These are phyloP conservation scores for Phytophthora litchii DNA, from an alignment of 352 stramenopile species.

Conservation along the genomic window DNA sequence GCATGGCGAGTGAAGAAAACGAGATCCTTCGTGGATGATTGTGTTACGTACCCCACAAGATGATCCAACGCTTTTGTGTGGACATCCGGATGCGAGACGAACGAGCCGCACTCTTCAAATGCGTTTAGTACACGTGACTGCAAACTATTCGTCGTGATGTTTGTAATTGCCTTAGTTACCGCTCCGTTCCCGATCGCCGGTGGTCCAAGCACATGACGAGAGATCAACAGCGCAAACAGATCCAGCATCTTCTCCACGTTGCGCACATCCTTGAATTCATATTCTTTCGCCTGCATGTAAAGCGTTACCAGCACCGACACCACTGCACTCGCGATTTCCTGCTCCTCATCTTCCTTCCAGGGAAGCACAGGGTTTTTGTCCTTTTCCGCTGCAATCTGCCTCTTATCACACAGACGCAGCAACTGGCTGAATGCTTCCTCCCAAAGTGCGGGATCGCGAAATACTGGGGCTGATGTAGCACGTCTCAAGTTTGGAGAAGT, in stretches of 20 bases:
- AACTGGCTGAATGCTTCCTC: slow-evolving; percentile 70
- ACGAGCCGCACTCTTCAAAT: slow-evolving; percentile 84
- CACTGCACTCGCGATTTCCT: slow-evolving; percentile 80
- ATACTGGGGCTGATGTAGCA: slow-evolving; percentile 25
- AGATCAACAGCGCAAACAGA: slow-evolving; percentile 66
- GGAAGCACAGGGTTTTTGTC: slow-evolving; percentile 11
- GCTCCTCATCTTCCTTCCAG: slow-evolving; percentile 78
- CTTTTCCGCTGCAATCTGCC: slow-evolving; percentile 33
- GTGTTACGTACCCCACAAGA: slow-evolving; percentile 61
- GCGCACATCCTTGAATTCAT: slow-evolving; percentile 68
- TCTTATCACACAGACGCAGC: slow-evolving; percentile 57
- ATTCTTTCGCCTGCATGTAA: slow-evolving; percentile 75
- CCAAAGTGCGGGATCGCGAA: slow-evolving; percentile 69
- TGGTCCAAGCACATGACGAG: slow-evolving; percentile 64
- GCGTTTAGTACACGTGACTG: slow-evolving; percentile 84
- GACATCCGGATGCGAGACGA: slow-evolving; percentile 60
- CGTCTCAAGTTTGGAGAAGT: slow-evolving; percentile 26
- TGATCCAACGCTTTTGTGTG: slow-evolving; percentile 77
- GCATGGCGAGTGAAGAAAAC: slow-evolving; percentile 85
- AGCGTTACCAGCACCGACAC: slow-evolving; percentile 78
- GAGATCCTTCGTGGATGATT: slow-evolving; percentile 49
- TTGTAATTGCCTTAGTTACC: slow-evolving; percentile 45
- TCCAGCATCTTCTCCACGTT: slow-evolving; percentile 73
- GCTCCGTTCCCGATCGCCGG: slow-evolving; percentile 34
- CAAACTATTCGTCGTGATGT: slow-evolving; percentile 82